phyloP scores from a whole-genome alignment of 106 monocot genomes.

The Dendrobium officinale region DNA sequence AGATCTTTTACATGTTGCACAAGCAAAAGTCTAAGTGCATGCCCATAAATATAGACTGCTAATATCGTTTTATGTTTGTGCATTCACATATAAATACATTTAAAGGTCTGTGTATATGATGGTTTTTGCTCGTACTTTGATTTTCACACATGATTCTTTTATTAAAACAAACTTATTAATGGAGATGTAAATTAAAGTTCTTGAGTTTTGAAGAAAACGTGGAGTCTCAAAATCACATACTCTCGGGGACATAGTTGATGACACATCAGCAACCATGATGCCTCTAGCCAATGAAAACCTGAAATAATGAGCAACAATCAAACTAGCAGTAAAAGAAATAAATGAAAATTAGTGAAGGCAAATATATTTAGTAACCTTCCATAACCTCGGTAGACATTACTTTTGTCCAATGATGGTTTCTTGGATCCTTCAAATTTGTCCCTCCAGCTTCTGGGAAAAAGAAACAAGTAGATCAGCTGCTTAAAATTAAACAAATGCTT shows the following conservation, averaged over 20 bases:
- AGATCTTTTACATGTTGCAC: not conserved
- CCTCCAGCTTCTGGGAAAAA: not conserved
- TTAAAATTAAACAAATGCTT: not conserved
- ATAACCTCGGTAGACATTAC: conserved; percentile 8
- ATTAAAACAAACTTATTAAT: not conserved
- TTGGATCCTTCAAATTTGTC: not conserved
- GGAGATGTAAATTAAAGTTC: not conserved
- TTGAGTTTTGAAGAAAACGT: not conserved
- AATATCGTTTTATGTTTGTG: not conserved
- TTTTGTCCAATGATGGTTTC: conserved; percentile 2
- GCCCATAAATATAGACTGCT: not conserved
- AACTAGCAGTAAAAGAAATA: not conserved
- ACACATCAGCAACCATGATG: conserved; percentile 12
- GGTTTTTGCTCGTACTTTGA: not conserved
- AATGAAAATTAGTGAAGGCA: not conserved
- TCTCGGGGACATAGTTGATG: conserved; percentile 12
- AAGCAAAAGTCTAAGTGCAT: not conserved
- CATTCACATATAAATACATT: not conserved
- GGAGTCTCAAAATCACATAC: conserved; percentile 11
- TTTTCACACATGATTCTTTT: not conserved
- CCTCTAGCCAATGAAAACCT: conserved; percentile 25
- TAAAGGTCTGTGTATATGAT: not conserved
- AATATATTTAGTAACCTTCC: not conserved
- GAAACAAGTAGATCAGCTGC: conserved; percentile 5
- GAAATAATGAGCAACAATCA: conserved; percentile 8